phyloP scores from a whole-genome alignment of 2,329 filamentous ascomycete genomes.

The Monosporascus sp. region DNA sequence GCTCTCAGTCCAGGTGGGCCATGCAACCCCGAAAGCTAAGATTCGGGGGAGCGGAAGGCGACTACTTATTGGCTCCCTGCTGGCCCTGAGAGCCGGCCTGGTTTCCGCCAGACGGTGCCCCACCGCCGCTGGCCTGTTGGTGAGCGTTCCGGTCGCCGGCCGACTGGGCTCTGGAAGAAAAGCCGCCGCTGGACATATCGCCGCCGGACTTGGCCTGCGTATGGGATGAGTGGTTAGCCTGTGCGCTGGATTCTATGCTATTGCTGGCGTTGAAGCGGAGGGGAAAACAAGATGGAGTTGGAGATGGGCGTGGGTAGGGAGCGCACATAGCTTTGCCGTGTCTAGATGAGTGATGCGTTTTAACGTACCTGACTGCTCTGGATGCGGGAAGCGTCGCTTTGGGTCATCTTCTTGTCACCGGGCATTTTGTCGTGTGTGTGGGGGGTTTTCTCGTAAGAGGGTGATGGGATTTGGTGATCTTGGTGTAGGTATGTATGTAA shows the following conservation, averaged over 20 bases:
- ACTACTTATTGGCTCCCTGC: slow-evolving; percentile 24
- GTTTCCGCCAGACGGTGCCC: background rate
- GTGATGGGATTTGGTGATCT: too few species aligned
- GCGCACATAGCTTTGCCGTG: background rate
- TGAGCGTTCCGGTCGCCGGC: slow-evolving; percentile 11
- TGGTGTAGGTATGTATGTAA: too few species aligned
- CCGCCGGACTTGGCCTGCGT: slow-evolving; percentile 11
- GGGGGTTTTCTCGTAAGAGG: too few species aligned
- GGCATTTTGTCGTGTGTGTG: background rate
- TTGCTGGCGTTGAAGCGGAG: too few species aligned
- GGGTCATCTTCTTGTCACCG: background rate
- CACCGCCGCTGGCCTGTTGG: background rate
- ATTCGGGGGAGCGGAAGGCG: too few species aligned
- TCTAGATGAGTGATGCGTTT: too few species aligned
- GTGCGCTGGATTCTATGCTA: background rate
- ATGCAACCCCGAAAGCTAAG: too few species aligned
- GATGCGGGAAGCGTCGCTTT: background rate
- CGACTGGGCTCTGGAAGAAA: slow-evolving; percentile 13
- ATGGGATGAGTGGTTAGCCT: background rate
- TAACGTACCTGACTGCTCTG: background rate
- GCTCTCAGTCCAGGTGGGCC: too few species aligned
- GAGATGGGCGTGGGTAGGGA: too few species aligned
- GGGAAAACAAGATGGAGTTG: too few species aligned
- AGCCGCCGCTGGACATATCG: slow-evolving; percentile 12
- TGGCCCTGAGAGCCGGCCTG: background rate